Evolutionary conservation across 2,329 filamentous ascomycete genomes (phyloP).

Genomic region (Salinomyces thailandicus): DNA sequence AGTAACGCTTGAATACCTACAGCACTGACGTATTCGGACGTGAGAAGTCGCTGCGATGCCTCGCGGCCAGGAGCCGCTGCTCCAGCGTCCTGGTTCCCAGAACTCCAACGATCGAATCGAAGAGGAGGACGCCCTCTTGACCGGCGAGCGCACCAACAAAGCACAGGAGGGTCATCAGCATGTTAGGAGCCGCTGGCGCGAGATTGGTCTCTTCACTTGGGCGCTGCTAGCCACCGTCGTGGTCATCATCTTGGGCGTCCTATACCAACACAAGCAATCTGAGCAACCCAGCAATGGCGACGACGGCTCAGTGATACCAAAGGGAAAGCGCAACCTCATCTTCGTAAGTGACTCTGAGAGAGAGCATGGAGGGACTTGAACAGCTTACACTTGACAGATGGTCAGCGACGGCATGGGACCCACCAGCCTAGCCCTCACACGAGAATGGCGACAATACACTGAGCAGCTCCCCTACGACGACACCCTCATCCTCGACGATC

Average conservation of each 20-base stretch:
- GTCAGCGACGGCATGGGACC: conserved; percentile 98
- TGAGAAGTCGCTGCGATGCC: too few species aligned
- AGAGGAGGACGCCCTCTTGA: conserved; percentile 50
- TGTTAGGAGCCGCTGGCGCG: conserved; percentile 54
- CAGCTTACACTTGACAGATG: conserved; percentile 48
- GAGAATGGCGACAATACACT: conserved; percentile 72
- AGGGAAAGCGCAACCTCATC: conserved; percentile 78
- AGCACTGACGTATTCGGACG: too few species aligned
- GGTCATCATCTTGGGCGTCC: conserved; percentile 70
- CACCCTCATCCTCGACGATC: conserved; percentile 68
- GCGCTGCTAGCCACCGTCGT: conserved; percentile 67
- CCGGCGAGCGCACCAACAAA: conserved; percentile 37
- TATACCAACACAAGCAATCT: conserved; percentile 53
- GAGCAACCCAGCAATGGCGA: not conserved
- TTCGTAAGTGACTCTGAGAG: conserved; percentile 41
- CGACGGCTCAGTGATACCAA: conserved; percentile 22
- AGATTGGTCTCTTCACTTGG: conserved; percentile 71
- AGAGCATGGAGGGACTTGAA: too few species aligned
- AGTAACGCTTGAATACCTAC: too few species aligned
- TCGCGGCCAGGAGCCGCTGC: conserved; percentile 40
- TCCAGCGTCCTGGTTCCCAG: conserved; percentile 47
- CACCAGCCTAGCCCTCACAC: conserved; percentile 74
- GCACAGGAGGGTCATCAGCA: conserved; percentile 9
- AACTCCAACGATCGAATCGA: conserved; percentile 47
- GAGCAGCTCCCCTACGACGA: conserved; percentile 64